Conservation (phyloP, 139 green algal genomes). For the Yamagishiella unicocca region DNA sequence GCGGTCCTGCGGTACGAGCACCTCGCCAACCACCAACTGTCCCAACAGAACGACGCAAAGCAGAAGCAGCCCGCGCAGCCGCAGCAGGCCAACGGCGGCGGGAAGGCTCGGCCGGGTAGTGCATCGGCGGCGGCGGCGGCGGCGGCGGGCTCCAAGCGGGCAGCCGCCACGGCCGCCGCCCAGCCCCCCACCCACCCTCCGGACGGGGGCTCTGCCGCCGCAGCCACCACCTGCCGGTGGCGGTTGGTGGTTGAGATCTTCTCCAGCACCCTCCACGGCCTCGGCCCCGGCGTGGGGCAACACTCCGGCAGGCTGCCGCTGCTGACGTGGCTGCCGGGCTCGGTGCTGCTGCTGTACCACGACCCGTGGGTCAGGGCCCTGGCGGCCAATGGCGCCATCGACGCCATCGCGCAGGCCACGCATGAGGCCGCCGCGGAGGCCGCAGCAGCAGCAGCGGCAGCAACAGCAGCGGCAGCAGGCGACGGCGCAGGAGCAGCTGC, state of each 20-base stretch:
- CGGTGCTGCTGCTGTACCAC: background rate
- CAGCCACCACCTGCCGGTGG: background rate
- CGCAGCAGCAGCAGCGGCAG: background rate
- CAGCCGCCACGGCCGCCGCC: background rate
- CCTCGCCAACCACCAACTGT: no score
- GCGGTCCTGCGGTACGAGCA: background rate
- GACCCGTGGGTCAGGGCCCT: conserved; percentile 10
- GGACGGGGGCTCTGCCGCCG: background rate
- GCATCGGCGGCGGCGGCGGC: no score
- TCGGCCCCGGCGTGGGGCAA: background rate
- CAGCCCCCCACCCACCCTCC: background rate
- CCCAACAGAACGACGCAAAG: no score
- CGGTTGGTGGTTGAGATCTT: background rate
- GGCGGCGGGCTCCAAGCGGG: background rate
- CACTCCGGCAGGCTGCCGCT: background rate
- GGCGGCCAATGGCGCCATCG: background rate
- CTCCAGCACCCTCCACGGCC: background rate
- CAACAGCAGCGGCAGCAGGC: background rate
- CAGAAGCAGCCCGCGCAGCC: no score
- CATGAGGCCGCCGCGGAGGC: background rate
- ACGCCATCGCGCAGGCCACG: background rate
- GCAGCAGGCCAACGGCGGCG: no score
- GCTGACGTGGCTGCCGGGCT: background rate
- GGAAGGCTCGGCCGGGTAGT: no score
- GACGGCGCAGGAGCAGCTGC: background rate